Percentiles rank a stretch among this genome's conserved stretches.
Evolutionary conservation across 2,329 filamentous ascomycete species (phyloP).

Genomic region (Dactylellina haptotyla): DNA sequence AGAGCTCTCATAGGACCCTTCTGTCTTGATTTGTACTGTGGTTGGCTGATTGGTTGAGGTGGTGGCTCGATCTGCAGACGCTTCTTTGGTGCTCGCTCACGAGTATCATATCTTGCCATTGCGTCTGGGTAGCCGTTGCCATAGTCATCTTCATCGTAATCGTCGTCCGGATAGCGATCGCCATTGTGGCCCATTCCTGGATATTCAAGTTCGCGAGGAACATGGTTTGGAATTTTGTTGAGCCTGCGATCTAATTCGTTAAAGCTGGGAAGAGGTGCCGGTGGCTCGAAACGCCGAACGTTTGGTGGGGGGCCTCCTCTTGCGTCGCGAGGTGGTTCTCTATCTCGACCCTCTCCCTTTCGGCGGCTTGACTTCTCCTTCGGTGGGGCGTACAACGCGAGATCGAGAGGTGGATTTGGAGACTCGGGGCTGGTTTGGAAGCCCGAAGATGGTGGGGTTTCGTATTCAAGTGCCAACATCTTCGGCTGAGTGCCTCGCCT

Average conservation of each 20-base stretch:
- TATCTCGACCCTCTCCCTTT: conserved; percentile 29
- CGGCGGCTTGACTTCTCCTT: conserved; percentile 46
- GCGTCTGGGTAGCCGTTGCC: conserved; percentile 38
- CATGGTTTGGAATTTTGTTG: conserved; percentile 39
- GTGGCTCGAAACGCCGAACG: conserved; percentile 42
- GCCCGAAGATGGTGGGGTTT: conserved; percentile 45
- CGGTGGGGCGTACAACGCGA: conserved; percentile 48
- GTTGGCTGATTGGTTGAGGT: conserved; percentile 15
- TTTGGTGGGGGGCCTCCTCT: conserved; percentile 35
- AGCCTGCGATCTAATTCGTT: conserved; percentile 43
- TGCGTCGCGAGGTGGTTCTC: conserved; percentile 16
- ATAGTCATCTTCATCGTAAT: conserved; percentile 49
- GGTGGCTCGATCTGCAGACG: conserved; percentile 46
- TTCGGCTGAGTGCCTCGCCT: conserved; percentile 47
- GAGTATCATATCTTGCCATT: conserved; percentile 28
- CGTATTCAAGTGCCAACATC: conserved; percentile 50
- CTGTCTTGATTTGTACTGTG: conserved; percentile 36
- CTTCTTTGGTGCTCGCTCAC: conserved; percentile 34
- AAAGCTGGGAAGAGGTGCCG: conserved; percentile 35
- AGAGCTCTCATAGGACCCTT: conserved; percentile 49
- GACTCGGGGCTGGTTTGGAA: conserved; percentile 52
- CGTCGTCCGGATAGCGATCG: conserved; percentile 42
- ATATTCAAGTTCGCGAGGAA: conserved; percentile 29
- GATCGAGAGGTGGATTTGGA: conserved; percentile 47
- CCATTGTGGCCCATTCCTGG: conserved; percentile 33